These are phyloP conservation scores for Aspergillus brasiliensis DNA, from an alignment of 2,329 filamentous ascomycete species.

Conservation along the genomic window DNA sequence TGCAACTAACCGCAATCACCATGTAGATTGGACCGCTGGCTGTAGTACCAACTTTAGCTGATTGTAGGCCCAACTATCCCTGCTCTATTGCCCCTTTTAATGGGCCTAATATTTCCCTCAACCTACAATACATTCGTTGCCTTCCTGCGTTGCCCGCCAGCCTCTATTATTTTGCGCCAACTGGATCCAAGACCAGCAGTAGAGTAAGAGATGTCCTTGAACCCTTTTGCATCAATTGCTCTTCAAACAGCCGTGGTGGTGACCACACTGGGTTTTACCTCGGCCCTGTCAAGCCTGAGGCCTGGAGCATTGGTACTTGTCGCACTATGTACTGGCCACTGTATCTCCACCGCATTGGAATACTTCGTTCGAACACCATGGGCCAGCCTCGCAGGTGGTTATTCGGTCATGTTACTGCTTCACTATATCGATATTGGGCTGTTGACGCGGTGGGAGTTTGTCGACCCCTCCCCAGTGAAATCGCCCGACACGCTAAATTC, in stretches of 20 bases:
- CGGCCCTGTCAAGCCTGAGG: not conserved
- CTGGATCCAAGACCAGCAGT: not conserved
- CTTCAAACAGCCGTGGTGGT: not conserved
- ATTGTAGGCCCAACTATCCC: too few relatives aligned
- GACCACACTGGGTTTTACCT: not conserved
- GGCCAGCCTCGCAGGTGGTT: slow-evolving; percentile 5
- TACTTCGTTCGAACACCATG: slow-evolving; percentile 1
- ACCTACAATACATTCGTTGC: too few relatives aligned
- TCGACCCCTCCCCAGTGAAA: not conserved
- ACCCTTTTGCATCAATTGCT: not conserved
- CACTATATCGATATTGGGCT: slow-evolving; percentile 6
- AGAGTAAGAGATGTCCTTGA: not conserved
- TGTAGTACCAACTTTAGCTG: too few relatives aligned
- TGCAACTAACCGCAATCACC: too few relatives aligned
- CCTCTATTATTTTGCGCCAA: not conserved
- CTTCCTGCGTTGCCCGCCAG: too few relatives aligned
- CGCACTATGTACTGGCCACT: not conserved
- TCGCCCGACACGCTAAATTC: not conserved
- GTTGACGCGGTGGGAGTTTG: slow-evolving; percentile 4
- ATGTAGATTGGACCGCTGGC: too few relatives aligned
- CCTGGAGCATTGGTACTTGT: not conserved
- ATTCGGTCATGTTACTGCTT: slow-evolving; percentile 6
- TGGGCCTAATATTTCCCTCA: too few relatives aligned
- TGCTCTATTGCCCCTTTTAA: too few relatives aligned
- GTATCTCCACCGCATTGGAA: not conserved